A percentile compares a stretch with the other conserved stretches of the same genome.
These are phyloP conservation scores for Bidens hawaiensis DNA, from an alignment of 140 eudicot genomes.

Conservation along the genomic window DNA sequence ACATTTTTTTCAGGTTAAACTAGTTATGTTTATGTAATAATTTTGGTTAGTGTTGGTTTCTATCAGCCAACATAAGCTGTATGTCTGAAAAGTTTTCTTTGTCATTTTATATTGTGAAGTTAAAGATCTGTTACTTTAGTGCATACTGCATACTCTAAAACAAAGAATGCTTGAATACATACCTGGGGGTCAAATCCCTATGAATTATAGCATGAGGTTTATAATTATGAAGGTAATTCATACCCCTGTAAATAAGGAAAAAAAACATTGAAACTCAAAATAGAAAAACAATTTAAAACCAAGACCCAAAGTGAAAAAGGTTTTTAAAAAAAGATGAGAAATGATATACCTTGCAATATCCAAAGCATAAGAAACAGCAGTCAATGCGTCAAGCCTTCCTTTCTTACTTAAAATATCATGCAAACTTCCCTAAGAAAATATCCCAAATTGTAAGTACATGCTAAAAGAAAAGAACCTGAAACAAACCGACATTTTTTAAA, in stretches of 20 bases:
- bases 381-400: constrained; percentile 56
- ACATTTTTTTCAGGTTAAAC: no score
- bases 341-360: constrained; percentile 66
- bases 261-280: neutral
- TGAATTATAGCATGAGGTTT: constrained; percentile 68
- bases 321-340: neutral
- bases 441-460: constrained; percentile 1
- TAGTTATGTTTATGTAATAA: no score
- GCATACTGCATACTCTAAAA: neutral
- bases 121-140: neutral
- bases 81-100: neutral
- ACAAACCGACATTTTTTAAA: constrained; percentile 47
- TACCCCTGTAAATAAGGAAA: constrained; percentile 38
- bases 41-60: no score
- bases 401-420: constrained; percentile 58
- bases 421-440: constrained; percentile 54
- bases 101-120: neutral
- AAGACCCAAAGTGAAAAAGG: no score
- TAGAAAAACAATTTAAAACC: no score
- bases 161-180: neutral
- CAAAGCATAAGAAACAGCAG: constrained; percentile 69
- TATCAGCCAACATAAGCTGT: no score
- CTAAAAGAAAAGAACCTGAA: neutral
- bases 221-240: constrained; percentile 77
- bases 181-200: constrained; percentile 78